phyloP scores from a whole-genome alignment of 2,329 filamentous ascomycete species.

The Arthroderma uncinatum region DNA sequence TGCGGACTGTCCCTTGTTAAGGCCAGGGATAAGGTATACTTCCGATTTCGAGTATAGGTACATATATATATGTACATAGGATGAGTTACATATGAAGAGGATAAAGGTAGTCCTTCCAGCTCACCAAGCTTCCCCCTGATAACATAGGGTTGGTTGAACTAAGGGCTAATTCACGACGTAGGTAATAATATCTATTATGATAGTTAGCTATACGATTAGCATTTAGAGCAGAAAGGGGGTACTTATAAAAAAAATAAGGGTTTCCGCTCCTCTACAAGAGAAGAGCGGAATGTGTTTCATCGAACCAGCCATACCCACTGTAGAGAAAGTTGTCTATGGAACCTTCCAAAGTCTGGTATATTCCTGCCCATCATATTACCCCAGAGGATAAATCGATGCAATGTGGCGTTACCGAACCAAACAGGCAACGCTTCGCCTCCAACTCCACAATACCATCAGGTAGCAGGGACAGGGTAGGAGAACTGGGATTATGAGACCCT shows the following conservation, averaged over 20 bases:
- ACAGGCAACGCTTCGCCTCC: not conserved
- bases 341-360: not conserved
- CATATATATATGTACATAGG: no score
- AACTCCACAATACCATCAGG: not conserved
- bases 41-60: no score
- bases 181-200: not conserved
- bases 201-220: conserved; percentile 23
- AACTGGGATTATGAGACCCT: conserved; percentile 11
- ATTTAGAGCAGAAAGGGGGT: conserved; percentile 9
- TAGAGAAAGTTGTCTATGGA: not conserved
- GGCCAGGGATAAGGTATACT: no score
- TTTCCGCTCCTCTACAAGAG: conserved; percentile 20
- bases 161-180: no score
- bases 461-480: conserved; percentile 7
- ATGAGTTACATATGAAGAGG: no score
- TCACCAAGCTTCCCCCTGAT: no score
- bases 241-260: conserved; percentile 33
- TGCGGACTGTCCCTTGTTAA: no score
- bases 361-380: not conserved
- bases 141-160: not conserved
- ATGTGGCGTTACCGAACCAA: not conserved
- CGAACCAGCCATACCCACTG: not conserved
- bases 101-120: no score
- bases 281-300: conserved; percentile 10
- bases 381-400: not conserved